Base-by-base conservation (phyloP, 139 green algal species). In the Volvox africanus region DNA sequence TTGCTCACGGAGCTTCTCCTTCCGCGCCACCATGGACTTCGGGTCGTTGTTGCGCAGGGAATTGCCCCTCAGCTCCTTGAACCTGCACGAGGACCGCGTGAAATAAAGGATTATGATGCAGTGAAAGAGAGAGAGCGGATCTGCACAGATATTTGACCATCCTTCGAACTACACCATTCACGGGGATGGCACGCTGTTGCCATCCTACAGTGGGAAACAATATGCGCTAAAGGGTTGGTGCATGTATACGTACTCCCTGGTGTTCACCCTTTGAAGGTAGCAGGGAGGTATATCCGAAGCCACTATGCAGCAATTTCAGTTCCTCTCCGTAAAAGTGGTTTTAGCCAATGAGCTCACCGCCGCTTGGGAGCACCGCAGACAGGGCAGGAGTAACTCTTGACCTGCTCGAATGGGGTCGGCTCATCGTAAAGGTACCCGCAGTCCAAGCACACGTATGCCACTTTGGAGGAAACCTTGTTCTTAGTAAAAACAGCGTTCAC, bases 371-470 rank as follows among this genome's bases (percentile, higher is more conserved):
- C 75, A 18, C 67, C 67, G 87, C 87, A 91, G 3, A 86, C 87
- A 1, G 87, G 87, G 87, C 87, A 91, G 14, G 76, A 69, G 76
- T 91, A 91, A 75, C 44, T 69, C 61, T 86, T 91, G 14, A 91
- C 13, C 5, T 78, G 26, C 76, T 91, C 87, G 50, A 86, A 91
- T 12, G 87, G 76, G 1, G 75, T 86, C 18, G 76, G 0, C 3
- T 73, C 87, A 36, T 91, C 55, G n/a, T 91, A 91, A 0, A 91
- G 76, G 76, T 91, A 91, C 28, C 87, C 87, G 76, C 87, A 91
- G 61, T 91, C 76, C 61, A 91, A 75, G 87, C 87, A 91, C 18
- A 91, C 86, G 12, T 84, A 84, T 16, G 86, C 86, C 12, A 20
- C 17, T 62, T 86, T 91, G 61, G 76, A 0, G 26, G 76, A 24